These are phyloP conservation scores for Adansonia rubrostipa DNA, from an alignment of 441 rosid species.

Conservation along the genomic window DNA sequence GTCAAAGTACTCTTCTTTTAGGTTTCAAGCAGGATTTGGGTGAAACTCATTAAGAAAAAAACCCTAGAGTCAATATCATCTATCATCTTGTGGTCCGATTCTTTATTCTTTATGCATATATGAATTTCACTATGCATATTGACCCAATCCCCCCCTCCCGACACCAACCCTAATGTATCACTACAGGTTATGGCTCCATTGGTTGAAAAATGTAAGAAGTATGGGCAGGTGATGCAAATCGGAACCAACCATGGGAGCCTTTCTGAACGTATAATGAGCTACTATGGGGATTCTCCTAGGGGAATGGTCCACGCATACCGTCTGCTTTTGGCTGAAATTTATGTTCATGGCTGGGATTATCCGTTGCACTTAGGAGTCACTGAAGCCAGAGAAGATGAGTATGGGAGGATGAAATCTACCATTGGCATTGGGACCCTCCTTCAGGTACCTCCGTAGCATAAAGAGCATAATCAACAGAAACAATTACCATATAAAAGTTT, in stretches of 20 bases:
- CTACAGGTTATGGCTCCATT: slow-evolving; percentile 83
- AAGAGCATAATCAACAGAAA: slow-evolving; percentile 20
- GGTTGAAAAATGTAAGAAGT: slow-evolving; percentile 95
- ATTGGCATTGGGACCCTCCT: slow-evolving; percentile 97
- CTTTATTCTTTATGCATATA: slow-evolving; percentile 1
- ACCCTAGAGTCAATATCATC: background rate
- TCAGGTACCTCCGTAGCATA: slow-evolving; percentile 52
- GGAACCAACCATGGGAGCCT: slow-evolving; percentile 99
- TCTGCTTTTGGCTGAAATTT: slow-evolving; percentile 92
- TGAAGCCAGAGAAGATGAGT: slow-evolving; percentile 99
- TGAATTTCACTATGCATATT: background rate
- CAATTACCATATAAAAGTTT: background rate
- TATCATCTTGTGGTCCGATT: background rate
- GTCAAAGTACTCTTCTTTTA: slow-evolving; percentile 38
- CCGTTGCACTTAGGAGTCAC: slow-evolving; percentile 97
- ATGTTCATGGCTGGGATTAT: slow-evolving; percentile 95
- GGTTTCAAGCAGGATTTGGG: background rate
- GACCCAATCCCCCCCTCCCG: background rate
- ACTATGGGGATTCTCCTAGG: slow-evolving; percentile 93
- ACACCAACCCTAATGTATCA: background rate
- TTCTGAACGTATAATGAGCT: slow-evolving; percentile 98
- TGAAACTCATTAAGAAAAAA: background rate
- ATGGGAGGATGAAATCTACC: slow-evolving; percentile 98
- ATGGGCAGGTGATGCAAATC: slow-evolving; percentile 96
- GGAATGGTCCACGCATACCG: slow-evolving; percentile 99